Evolutionary conservation across 495 filamentous ascomycete species (phyloP).

Genomic region (Hypoxylon fuscum): DNA sequence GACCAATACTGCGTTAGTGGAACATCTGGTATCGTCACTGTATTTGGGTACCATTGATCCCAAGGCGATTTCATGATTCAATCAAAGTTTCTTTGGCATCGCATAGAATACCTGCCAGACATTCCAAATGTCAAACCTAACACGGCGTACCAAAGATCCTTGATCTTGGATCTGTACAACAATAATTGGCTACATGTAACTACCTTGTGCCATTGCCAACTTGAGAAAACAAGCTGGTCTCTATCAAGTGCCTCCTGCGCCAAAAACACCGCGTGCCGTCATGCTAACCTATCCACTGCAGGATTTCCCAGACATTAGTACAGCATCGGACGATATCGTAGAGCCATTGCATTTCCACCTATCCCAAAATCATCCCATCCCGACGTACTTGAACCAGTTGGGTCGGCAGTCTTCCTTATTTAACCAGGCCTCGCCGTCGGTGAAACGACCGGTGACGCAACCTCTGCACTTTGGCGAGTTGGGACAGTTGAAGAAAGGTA

Average conservation of each 20-base stretch:
- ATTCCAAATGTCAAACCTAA: constrained; percentile 14
- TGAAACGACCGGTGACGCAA: constrained; percentile 85
- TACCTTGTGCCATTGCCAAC: constrained; percentile 15
- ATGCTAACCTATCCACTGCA: constrained; percentile 39
- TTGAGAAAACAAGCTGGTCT: constrained; percentile 30
- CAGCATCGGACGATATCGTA: constrained; percentile 36
- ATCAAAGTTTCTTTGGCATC: constrained; percentile 6
- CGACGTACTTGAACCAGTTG: constrained; percentile 95
- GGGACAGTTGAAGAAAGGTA: constrained; percentile 98
- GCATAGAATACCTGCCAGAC: constrained; percentile 9
- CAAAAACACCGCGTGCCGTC: constrained; percentile 38
- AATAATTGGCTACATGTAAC: constrained; percentile 16
- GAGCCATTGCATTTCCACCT: constrained; percentile 26
- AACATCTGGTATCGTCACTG: constrained; percentile 62
- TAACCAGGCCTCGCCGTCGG: constrained; percentile 84
- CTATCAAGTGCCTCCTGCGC: constrained; percentile 40
- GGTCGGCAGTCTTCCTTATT: constrained; percentile 94
- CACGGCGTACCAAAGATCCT: constrained; percentile 15
- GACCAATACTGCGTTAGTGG: constrained; percentile 65
- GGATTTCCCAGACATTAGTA: constrained; percentile 36
- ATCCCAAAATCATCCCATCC: constrained; percentile 62
- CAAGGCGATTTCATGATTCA: neutral
- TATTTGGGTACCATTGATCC: constrained; percentile 56
- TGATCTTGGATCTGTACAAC: constrained; percentile 19
- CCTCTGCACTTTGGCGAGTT: constrained; percentile 94